Evolutionary conservation across 169 alveolate species (phyloP), one percentile per base, ranked within the genome.

Genomic region (Plasmodium vivax): DNA sequence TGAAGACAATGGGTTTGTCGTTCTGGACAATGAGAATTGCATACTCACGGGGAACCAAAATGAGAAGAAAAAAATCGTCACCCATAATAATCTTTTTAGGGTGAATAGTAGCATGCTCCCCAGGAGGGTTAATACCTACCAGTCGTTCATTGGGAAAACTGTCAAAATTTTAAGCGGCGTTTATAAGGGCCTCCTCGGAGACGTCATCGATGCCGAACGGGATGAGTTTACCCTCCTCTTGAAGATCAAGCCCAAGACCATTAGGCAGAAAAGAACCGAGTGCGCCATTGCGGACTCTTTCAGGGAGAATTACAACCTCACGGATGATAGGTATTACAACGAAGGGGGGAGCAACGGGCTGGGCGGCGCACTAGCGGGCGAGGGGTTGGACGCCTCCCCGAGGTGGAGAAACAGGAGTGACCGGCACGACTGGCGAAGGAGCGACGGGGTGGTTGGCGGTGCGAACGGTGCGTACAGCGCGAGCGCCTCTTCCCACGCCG

Each of bases 141-240:
- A 91, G 16, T 93, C 96, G 8, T 93, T 96, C 80, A 87, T 96
- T 73, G 98, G 98, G 45, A 96, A 96, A 83, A 96, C 98, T 0
- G 98, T 96, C 0, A 96, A 96, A 79, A 96, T 96, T 1, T 92
- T 96, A 56, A 93, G 94, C n/a, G 98, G 98, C 19, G 88, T 96
- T 27, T 93, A 96, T 81, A 96, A 96, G 82, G 98, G 98, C 10
- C 74, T 96, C 32, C 75, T 96, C 2, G 98, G 96, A 9, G 98
- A 96, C 43, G 95, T 96, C 3, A 94, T 95, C n/a, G 83, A 93
- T 75, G 98, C 96, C 8, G 98, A 96, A 54, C 96, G 94, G 68
- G 92, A 93, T 3, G 96, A 95, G 51, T 96, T 96, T 74, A 96
- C 98, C n/a, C 83, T 96, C n/a, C 90, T 96, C 16, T 95, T 96